Base-by-base conservation (phyloP, 495 filamentous ascomycete species). In the Talaromyces wortmannii region DNA sequence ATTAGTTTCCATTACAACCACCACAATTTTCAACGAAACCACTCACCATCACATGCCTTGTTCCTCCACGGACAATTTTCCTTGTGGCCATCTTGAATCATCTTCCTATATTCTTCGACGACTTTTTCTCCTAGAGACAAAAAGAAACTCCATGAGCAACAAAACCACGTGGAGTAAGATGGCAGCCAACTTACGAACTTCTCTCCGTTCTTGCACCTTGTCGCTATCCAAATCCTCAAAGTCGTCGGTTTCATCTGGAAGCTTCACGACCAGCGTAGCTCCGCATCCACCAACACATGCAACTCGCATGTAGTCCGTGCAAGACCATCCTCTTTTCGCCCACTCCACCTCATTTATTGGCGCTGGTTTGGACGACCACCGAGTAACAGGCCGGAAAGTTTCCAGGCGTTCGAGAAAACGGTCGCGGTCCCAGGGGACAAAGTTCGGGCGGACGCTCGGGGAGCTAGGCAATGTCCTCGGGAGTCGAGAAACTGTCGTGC, bases 291-390 rank as follows among this genome's bases (percentile, higher is more conserved):
- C 83, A 12, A 84, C 77, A 68, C 94, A 98, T 23, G 80, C 80
- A 40, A 97, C 91, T 10, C 85, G 83, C 68, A 94, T 88, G 60
- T 83, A 83, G 59, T 86, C 88, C 17, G 86, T 81, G 64, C 92
- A 97, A 2, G 83, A 78, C 94, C 94, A 98, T 2, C 94, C 94
- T 31, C 88, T 78, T 75, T 92, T 96, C 6, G 92, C 91, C 95
- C 95, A 98, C 68, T 89, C 84, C 6, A 97, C 88, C 70, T 97
- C 94, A 63, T 83, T 91, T 59, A 97, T 86, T 36, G 74, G 70
- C 10, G 88, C 76, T 4, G 94, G 72, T 88, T 97, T 69, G 32
- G 71, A 52, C 77, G 86, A 60, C 94, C 94, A 98, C 63, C 88
- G 82, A 55, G 90, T 91, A 45, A 97, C 84, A 57, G 91, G 89